phyloP scores from a whole-genome alignment of 768 basidiomycete genomes.

The Leccinum variicolor region DNA sequence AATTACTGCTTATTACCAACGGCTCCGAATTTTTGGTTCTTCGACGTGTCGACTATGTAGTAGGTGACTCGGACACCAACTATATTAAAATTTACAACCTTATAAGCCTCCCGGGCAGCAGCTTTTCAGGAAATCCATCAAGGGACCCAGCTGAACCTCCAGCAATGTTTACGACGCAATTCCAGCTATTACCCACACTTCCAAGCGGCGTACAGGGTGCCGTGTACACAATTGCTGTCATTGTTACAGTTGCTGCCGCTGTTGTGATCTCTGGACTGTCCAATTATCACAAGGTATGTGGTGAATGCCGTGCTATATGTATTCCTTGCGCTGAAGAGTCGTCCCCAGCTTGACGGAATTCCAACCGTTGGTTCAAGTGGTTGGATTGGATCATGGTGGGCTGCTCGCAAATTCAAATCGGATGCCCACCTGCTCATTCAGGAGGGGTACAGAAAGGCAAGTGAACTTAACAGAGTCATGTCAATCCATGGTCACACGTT shows the following conservation, averaged over 20 bases:
- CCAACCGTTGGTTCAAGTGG: slow-evolving; percentile 29
- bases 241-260: slow-evolving; percentile 3
- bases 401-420: slow-evolving; percentile 18
- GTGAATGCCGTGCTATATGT: neutral
- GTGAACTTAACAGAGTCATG: neutral
- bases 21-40: no score
- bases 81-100: no score
- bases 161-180: neutral
- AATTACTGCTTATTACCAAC: no score
- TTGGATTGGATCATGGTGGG: slow-evolving; percentile 27
- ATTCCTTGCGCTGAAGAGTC: neutral
- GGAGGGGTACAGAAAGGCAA: slow-evolving; percentile 34
- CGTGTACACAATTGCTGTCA: slow-evolving; percentile 4
- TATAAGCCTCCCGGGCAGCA: no score
- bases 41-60: no score
- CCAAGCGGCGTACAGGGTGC: neutral
- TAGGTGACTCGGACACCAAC: no score
- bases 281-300: slow-evolving; percentile 4
- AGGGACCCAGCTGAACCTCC: no score
- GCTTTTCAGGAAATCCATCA: no score
- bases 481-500: neutral
- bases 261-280: slow-evolving; percentile 4
- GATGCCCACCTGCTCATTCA: slow-evolving; percentile 25
- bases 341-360: slow-evolving; percentile 26
- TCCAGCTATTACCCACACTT: slow-evolving; percentile 2